These are phyloP conservation scores for Pyricularia sp. DNA, from an alignment of 2,329 filamentous ascomycete species.

Conservation along the genomic window DNA sequence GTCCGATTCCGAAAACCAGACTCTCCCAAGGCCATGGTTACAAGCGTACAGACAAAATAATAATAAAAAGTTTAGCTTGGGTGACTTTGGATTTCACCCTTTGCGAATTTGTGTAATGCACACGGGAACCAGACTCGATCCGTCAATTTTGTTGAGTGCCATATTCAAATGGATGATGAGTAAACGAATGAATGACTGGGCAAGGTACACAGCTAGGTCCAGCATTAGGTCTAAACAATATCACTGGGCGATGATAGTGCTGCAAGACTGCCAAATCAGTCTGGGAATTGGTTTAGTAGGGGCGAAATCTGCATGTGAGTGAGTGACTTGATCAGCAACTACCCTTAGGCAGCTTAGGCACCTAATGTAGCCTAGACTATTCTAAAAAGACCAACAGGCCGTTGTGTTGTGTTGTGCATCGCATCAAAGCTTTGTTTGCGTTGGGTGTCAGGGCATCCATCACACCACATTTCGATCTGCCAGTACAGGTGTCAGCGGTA, in stretches of 20 bases:
- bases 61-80: neutral
- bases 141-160: neutral
- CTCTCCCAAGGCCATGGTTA: neutral
- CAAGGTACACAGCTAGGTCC: neutral
- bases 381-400: neutral
- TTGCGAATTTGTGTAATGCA: neutral
- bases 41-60: neutral
- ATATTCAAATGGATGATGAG: neutral
- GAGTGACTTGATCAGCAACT: neutral
- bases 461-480: neutral
- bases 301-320: neutral
- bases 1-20: neutral
- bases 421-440: neutral
- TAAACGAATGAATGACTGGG: neutral
- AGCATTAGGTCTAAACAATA: neutral
- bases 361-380: neutral
- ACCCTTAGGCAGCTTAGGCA: too few species aligned
- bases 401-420: neutral
- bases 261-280: too few species aligned
- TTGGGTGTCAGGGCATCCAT: neutral
- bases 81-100: neutral
- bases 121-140: neutral
- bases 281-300: neutral
- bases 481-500: neutral
- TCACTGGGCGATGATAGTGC: neutral